phyloP scores from a whole-genome alignment of 139 green algal genomes.

The Micractinium sp. region DNA sequence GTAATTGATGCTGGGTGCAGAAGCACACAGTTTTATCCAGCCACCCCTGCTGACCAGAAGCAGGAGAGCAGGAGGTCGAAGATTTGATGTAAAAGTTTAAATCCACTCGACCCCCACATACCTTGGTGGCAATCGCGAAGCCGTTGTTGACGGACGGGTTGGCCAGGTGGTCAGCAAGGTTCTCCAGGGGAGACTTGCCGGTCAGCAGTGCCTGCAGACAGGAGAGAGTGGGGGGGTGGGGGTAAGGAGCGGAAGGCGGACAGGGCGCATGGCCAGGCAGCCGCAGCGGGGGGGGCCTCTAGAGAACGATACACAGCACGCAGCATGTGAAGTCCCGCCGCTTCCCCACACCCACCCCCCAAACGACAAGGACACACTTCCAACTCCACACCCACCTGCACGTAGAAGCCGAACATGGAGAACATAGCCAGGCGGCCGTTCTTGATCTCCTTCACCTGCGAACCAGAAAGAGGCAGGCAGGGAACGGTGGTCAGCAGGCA shows the following conservation, averaged over 20 bases:
- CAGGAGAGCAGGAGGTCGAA: neutral
- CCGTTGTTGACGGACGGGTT: constrained; percentile 77
- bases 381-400: constrained; percentile 63
- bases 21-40: neutral
- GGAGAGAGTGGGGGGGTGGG: neutral
- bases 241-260: too few relatives aligned
- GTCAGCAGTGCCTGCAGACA: constrained; percentile 84
- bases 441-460: constrained; percentile 94
- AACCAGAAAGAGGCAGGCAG: too few relatives aligned
- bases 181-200: constrained; percentile 70
- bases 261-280: neutral
- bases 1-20: neutral
- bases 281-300: constrained; percentile 28
- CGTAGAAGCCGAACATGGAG: constrained; percentile 92
- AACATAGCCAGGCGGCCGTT: constrained; percentile 96
- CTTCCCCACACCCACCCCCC: neutral
- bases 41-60: too few relatives aligned
- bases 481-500: too few relatives aligned
- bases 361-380: too few relatives aligned
- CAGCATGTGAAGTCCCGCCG: too few relatives aligned
- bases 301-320: too few relatives aligned
- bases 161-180: constrained; percentile 59
- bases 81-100: neutral
- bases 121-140: constrained; percentile 76
- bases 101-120: constrained; percentile 4